Evolutionary conservation across 164 flowering plant species (phyloP), one percentile per base, ranked within the genome.

Genomic region (Annona squamosa): DNA sequence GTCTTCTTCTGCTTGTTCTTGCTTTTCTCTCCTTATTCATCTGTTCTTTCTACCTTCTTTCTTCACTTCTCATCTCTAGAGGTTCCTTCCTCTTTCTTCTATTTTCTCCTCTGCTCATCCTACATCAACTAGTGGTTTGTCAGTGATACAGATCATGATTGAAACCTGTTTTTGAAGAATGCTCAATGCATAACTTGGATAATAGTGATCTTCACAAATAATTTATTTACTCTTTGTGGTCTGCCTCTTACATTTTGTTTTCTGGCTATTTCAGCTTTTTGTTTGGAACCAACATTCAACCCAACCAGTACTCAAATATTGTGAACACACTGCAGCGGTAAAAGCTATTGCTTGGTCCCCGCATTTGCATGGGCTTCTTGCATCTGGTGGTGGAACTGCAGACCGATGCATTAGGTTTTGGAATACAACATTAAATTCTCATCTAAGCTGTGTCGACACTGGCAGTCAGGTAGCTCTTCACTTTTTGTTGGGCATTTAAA

Each of bases 301-400:
- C 4, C 93, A 89, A 75, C 99, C 99, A 41, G 86, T 93, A 19
- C 80, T 91, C 43, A 96, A 89, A 82, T 93, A 87, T 80, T 84
- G 88, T 77, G 98, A 93, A 82, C 99, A 96, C 78, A 93, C 95
- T 46, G 99, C 99, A 68, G 99, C 99, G 68, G 99, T 96, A 18
- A 96, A 96, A 82, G 99, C 99, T 65, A 92, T 96, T 83, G 97
- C 98, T 46, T 96, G 98, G 99, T 96, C 99, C 43, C 98, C 99
- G 10, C 99, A 93, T 82, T 80, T 88, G 74, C 86, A 93, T 82
- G 99, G 99, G 71, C 91, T 96, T 71, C 92, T 96, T 77, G 99
- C 98, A 68, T 96, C 99, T 48, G 98, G 99, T 5, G 99, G 99
- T 76, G 99, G 99, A 77, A 92, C 97, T 19, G 98, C 97, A 73